A percentile compares a stretch with the other conserved stretches of the same genome.
Evolutionary conservation across 306 rosid genomes (phyloP).

Genomic region (Ochetophila trinervis): DNA sequence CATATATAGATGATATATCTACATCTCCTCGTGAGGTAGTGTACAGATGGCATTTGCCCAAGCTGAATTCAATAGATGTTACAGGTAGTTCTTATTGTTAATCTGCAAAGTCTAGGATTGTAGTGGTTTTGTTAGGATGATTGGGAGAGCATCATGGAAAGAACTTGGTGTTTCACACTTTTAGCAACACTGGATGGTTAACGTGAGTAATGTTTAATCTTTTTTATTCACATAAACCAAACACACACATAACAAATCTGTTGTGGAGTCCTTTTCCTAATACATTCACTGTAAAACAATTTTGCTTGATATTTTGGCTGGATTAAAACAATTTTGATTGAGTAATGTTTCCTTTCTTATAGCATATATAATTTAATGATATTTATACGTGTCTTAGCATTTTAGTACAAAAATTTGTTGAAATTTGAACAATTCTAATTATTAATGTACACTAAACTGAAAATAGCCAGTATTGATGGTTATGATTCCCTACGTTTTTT

Average conservation of each 20-base stretch:
- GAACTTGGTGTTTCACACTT: conserved; percentile 88
- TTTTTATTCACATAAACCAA: conserved; percentile 2
- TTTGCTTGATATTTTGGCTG: conserved; percentile 15
- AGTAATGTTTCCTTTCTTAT: no score
- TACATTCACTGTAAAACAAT: background rate
- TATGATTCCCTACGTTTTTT: background rate
- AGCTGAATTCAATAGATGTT: conserved; percentile 40
- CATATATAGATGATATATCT: conserved; percentile 23
- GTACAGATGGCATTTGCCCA: conserved; percentile 95
- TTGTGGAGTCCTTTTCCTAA: conserved; percentile 9
- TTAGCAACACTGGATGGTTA: conserved; percentile 99
- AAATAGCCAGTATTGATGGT: background rate
- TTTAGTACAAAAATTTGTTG: no score
- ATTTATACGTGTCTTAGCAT: no score
- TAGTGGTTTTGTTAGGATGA: conserved; percentile 96
- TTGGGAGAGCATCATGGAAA: conserved; percentile 84
- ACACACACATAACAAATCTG: background rate
- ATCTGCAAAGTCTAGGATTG: conserved; percentile 58
- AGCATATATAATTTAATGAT: no score
- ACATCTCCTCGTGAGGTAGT: conserved; percentile 48
- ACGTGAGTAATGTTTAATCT: conserved; percentile 48
- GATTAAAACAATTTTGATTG: background rate
- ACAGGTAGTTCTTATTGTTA: conserved; percentile 45
- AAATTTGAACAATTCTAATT: no score
- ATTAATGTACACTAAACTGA: background rate